phyloP scores from a whole-genome alignment of 2,329 filamentous ascomycete species.

The Epicoccum nigrum region DNA sequence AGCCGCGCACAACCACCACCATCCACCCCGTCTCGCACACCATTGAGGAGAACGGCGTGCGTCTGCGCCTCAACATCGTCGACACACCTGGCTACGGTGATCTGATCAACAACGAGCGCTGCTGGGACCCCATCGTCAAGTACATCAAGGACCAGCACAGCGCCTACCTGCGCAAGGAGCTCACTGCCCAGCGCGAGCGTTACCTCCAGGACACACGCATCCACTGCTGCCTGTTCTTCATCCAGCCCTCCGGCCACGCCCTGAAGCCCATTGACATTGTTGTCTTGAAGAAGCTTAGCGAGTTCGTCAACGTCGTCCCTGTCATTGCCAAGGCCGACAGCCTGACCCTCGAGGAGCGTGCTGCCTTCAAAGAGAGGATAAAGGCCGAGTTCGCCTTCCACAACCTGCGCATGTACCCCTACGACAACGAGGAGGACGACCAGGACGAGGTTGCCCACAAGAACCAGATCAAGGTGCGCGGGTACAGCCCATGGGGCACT shows the following conservation, averaged over 20 bases:
- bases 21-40: conserved; percentile 98
- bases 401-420: conserved; percentile 99
- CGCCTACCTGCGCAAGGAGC: conserved; percentile 97
- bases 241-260: conserved; percentile 96
- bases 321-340: conserved; percentile 99
- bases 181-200: conserved; percentile 97
- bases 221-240: conserved; percentile 99
- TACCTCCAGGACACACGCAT: conserved; percentile 99
- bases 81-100: conserved; percentile 98
- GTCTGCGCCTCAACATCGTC: conserved; percentile 96
- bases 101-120: conserved; percentile 99
- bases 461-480: conserved; percentile 87
- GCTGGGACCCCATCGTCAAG: conserved; percentile 99
- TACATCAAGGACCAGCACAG: conserved; percentile 99
- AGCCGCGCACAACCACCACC: conserved; percentile 93
- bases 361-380: conserved; percentile 95
- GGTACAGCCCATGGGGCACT: not conserved
- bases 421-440: conserved; percentile 98
- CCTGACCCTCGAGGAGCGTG: conserved; percentile 91
- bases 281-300: conserved; percentile 98
- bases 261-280: conserved; percentile 99
- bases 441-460: conserved; percentile 94
- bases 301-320: conserved; percentile 98
- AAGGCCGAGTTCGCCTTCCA: conserved; percentile 99
- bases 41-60: conserved; percentile 99